These are phyloP conservation scores for Mycena epipterygia DNA, from an alignment of 768 basidiomycete species.

Conservation along the genomic window DNA sequence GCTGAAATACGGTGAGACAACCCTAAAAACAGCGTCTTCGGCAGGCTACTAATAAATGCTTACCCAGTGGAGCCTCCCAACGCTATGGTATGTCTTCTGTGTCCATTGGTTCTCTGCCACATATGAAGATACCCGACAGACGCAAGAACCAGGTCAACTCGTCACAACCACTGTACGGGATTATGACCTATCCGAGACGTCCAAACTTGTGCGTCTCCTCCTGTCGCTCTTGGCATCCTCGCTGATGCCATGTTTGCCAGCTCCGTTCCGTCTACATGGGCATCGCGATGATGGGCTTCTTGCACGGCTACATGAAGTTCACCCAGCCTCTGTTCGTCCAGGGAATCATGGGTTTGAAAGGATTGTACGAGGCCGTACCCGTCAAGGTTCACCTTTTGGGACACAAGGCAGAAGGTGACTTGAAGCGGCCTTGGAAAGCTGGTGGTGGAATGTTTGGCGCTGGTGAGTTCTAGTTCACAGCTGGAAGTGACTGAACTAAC, in stretches of 20 bases:
- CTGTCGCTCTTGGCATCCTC: neutral
- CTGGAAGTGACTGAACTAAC: slow-evolving; percentile 2
- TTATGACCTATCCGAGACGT: slow-evolving; percentile 91
- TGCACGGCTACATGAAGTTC: slow-evolving; percentile 96
- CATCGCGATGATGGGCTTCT: slow-evolving; percentile 90
- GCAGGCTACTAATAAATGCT: slow-evolving; percentile 19
- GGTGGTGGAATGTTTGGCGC: slow-evolving; percentile 81
- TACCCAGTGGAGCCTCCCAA: slow-evolving; percentile 77
- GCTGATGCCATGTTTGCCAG: slow-evolving; percentile 45
- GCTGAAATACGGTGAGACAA: slow-evolving; percentile 88
- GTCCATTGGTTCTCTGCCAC: neutral
- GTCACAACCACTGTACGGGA: slow-evolving; percentile 94
- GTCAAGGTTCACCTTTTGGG: slow-evolving; percentile 88
- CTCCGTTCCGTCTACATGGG: slow-evolving; percentile 79
- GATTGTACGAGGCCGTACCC: slow-evolving; percentile 87
- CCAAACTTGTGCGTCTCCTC: slow-evolving; percentile 72
- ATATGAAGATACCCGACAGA: slow-evolving; percentile 49
- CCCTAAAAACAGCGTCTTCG: neutral
- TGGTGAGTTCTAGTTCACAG: slow-evolving; percentile 52
- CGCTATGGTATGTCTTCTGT: slow-evolving; percentile 74
- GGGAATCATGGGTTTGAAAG: slow-evolving; percentile 94
- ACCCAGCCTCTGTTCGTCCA: slow-evolving; percentile 98
- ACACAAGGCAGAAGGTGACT: slow-evolving; percentile 84
- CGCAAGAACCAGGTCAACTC: slow-evolving; percentile 77
- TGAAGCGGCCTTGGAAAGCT: slow-evolving; percentile 91